A percentile compares a stretch with the other conserved stretches of the same genome.
Evolutionary conservation across 2,329 filamentous ascomycete genomes (phyloP).

Genomic region (Monosporascus cannonballus): DNA sequence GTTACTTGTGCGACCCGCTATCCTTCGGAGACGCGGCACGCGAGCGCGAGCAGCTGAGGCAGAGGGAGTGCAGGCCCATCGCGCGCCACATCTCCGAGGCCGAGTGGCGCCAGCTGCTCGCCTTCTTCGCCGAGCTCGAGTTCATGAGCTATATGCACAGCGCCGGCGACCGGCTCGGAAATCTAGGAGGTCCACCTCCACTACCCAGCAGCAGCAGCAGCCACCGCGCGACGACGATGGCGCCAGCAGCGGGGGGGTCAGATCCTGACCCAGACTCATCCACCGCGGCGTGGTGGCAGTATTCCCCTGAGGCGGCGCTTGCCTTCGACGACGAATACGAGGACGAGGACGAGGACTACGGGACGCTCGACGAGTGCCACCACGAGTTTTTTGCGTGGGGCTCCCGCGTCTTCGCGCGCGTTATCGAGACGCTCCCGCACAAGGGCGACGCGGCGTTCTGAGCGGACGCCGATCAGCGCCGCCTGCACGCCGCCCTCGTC

Average conservation of each 20-base stretch:
- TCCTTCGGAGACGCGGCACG: no score
- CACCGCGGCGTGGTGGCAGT: no score
- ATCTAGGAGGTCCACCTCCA: no score
- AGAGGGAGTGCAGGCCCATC: not conserved
- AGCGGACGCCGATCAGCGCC: not conserved
- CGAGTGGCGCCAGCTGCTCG: conserved; percentile 14
- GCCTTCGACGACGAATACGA: no score
- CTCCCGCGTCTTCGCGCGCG: not conserved
- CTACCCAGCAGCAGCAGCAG: no score
- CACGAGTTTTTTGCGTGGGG: not conserved
- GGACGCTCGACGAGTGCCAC: not conserved
- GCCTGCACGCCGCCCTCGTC: not conserved
- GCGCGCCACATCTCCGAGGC: conserved; percentile 7
- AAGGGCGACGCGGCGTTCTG: conserved; percentile 4
- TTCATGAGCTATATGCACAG: conserved; percentile 5
- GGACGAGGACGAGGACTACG: not conserved
- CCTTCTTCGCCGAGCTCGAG: conserved; percentile 12
- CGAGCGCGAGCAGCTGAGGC: no score
- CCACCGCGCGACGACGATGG: no score
- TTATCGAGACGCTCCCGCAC: conserved; percentile 1
- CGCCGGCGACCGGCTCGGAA: no score
- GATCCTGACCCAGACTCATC: no score
- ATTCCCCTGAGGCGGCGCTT: no score
- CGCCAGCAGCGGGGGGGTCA: no score
- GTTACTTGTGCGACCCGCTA: no score